Evolutionary conservation across 2,329 filamentous ascomycete genomes (phyloP).

Genomic region (Calycina herbarum): DNA sequence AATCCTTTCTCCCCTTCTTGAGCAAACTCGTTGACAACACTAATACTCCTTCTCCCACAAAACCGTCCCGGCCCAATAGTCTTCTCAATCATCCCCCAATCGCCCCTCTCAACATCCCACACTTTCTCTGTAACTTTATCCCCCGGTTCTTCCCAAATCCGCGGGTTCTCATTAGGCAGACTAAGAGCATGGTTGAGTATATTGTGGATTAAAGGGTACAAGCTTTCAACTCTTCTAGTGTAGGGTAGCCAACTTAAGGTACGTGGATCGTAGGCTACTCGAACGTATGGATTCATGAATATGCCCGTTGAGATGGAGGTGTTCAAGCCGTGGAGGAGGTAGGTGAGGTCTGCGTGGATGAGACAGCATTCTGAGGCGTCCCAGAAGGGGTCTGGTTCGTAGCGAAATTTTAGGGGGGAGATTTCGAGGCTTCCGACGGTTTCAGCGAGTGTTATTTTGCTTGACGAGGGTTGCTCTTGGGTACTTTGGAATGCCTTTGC

Average conservation of each 20-base stretch:
- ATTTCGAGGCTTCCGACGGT: conserved; percentile 19
- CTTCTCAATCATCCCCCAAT: not conserved
- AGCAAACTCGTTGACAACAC: not conserved
- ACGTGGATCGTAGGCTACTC: conserved; percentile 57
- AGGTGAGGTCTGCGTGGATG: conserved; percentile 45
- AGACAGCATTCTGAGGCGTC: conserved; percentile 65
- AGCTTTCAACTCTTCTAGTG: not conserved
- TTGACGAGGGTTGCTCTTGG: not conserved
- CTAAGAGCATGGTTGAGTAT: not conserved
- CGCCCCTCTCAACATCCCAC: not conserved
- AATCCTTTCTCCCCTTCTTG: not conserved
- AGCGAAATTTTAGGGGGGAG: conserved; percentile 53
- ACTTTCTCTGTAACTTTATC: not conserved
- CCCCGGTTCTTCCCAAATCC: not conserved
- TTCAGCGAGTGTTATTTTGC: not conserved
- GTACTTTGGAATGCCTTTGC: conserved; percentile 54
- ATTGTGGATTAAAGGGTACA: not conserved
- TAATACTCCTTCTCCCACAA: not conserved
- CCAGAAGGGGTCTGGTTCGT: conserved; percentile 56
- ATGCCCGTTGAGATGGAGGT: conserved; percentile 50
- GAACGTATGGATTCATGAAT: conserved; percentile 71
- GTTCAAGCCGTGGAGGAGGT: conserved; percentile 18
- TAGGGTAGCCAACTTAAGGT: conserved; percentile 1
- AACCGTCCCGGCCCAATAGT: not conserved
- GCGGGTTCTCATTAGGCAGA: not conserved